phyloP scores from a whole-genome alignment of 495 filamentous ascomycete species.

The Cladorrhinum samala region DNA sequence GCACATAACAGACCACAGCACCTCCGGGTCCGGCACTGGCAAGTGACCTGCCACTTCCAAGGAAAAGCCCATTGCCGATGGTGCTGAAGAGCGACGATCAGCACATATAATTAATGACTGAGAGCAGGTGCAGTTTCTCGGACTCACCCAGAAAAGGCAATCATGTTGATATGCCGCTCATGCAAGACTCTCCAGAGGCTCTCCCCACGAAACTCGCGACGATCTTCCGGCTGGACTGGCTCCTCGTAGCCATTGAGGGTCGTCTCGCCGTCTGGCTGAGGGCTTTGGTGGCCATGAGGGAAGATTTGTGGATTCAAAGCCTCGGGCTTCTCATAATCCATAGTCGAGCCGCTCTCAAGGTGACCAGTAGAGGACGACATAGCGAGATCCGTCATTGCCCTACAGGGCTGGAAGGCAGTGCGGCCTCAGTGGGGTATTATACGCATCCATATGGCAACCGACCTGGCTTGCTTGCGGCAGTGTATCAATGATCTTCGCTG shows the following conservation, averaged over 20 bases:
- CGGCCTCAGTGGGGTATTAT: neutral
- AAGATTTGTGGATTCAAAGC: slow-evolving; percentile 16
- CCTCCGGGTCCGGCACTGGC: slow-evolving; percentile 33
- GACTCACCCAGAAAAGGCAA: slow-evolving; percentile 35
- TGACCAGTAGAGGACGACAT: neutral
- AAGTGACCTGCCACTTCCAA: slow-evolving; percentile 31
- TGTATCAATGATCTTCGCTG: neutral
- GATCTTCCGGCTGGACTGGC: slow-evolving; percentile 18
- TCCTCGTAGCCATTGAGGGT: slow-evolving; percentile 27
- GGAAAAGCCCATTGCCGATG: slow-evolving; percentile 36
- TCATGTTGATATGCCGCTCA: slow-evolving; percentile 39
- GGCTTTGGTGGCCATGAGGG: slow-evolving; percentile 9
- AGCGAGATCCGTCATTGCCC: neutral
- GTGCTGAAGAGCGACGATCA: too few relatives aligned
- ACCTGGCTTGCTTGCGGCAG: neutral
- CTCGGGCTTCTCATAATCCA: slow-evolving; percentile 32
- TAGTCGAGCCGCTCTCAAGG: too few relatives aligned
- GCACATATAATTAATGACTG: too few relatives aligned
- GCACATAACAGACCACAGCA: slow-evolving; percentile 33
- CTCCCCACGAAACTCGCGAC: slow-evolving; percentile 24
- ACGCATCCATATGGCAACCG: too few relatives aligned
- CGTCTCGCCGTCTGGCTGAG: slow-evolving; percentile 21
- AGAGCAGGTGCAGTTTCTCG: too few relatives aligned
- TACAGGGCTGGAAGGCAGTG: neutral
- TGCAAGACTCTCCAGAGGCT: slow-evolving; percentile 31